Base-by-base conservation (phyloP, 2,329 filamentous ascomycete species). In the Sporothrix inflata region DNA sequence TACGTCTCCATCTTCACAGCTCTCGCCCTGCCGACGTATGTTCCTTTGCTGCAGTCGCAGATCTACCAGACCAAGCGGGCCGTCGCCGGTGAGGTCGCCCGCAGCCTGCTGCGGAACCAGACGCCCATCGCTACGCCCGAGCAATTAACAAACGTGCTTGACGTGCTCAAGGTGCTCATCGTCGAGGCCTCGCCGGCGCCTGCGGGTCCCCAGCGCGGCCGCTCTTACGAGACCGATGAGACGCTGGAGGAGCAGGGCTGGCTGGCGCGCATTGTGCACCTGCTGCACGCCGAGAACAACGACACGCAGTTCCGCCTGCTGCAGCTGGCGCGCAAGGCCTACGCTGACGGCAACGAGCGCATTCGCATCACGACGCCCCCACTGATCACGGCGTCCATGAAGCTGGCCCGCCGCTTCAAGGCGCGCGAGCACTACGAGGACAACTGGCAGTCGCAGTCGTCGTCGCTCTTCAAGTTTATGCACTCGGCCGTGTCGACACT, bases 191-290 rank as follows among this genome's bases (percentile, higher is more conserved):
- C 92, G 16, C 94, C 97, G 78, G 85, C 91, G 70, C 90, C 93
- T n/a, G 88, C 90, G 63, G 93, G 93, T 6, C 92, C 95, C 78
- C 87, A 93, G 75, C 90, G 75, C 3, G 88, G 83, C 3, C 89
- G 94, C 74, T 88, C 84, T 0, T 80, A 87, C 63, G 97, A 99
- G 84, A 98, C 96, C 0, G 96, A 99, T 74, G 97, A 99, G 83
- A 98, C 95, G 0, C 90, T 98, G 78, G 95, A 99, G 82, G 96
- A 99, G 83, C 96, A 99, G 84, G 96, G 96, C 69, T 98, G 94
- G 94, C 86, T 99, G 70, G 96, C 96, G 47, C 89, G 96, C 77
- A 91, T 99, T 78, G 90, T 98, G 21, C 96, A 99, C 82, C 85
- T 98, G 71, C 89, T 99, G 69, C 87, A 93, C 72, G 92, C 90